Percentiles rank a stretch among this genome's conserved stretches.
These are phyloP conservation scores for Sergeia podlipaevii DNA, from an alignment of 208 protist genomes.

Conservation along the genomic window DNA sequence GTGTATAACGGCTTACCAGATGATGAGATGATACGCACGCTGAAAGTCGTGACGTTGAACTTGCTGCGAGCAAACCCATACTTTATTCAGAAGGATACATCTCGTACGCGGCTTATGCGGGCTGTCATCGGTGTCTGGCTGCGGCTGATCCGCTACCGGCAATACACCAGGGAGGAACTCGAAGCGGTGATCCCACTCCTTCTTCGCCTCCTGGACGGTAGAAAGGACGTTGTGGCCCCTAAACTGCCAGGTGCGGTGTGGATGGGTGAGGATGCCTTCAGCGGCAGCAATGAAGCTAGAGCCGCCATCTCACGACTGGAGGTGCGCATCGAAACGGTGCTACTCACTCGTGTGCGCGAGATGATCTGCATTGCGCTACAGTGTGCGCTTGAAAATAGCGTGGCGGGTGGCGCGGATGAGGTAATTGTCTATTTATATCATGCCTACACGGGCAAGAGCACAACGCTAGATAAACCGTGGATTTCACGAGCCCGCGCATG, in stretches of 20 bases:
- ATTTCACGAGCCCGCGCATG: no score
- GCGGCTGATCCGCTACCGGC: constrained; percentile 38
- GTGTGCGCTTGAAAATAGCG: constrained; percentile 31
- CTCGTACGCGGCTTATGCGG: constrained; percentile 43
- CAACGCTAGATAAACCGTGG: no score
- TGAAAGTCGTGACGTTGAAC: constrained; percentile 39
- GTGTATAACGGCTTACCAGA: constrained; percentile 43
- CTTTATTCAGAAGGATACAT: constrained; percentile 51
- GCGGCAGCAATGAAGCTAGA: no score
- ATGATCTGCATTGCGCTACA: constrained; percentile 58
- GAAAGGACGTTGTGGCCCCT: constrained; percentile 30
- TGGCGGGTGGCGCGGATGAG: constrained; percentile 42
- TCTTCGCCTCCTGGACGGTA: constrained; percentile 50
- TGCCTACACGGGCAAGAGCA: constrained; percentile 23
- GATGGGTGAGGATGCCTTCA: no score
- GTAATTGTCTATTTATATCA: constrained; percentile 55
- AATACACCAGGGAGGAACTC: constrained; percentile 51
- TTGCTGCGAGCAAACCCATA: constrained; percentile 59
- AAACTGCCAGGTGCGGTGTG: no score
- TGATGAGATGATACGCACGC: constrained; percentile 33
- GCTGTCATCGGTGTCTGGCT: constrained; percentile 40
- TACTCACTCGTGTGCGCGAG: constrained; percentile 52
- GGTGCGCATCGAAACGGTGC: constrained; percentile 35
- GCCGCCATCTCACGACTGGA: constrained; percentile 30
- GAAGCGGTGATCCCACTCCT: constrained; percentile 45